Conservation (phyloP, 1,284 basidiomycete species). For the Anthracocystis panici-leucophaei region DNA sequence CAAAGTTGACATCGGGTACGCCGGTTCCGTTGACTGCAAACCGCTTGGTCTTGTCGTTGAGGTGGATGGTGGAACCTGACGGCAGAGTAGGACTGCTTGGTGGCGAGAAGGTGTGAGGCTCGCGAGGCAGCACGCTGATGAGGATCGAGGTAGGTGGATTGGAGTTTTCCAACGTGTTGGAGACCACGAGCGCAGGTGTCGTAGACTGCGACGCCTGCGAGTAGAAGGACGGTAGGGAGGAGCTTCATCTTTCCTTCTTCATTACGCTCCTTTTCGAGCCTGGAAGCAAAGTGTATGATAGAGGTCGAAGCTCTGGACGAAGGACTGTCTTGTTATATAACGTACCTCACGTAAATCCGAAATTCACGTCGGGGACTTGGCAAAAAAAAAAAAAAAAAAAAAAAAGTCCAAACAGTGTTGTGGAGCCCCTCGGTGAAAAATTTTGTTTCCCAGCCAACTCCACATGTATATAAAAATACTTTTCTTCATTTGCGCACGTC, state of each 20-base stretch:
- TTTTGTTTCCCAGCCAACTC: too few relatives aligned
- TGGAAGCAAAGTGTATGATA: neutral
- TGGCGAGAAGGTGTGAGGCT: constrained; percentile 17
- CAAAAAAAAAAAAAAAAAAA: too few relatives aligned
- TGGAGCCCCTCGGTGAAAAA: too few relatives aligned
- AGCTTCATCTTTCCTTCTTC: constrained; percentile 24
- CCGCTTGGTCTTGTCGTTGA: constrained; percentile 37
- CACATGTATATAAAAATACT: too few relatives aligned
- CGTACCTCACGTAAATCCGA: too few relatives aligned
- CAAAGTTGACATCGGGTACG: constrained; percentile 55
- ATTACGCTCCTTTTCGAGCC: neutral
- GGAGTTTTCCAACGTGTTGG: constrained; percentile 41
- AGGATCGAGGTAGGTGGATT: constrained; percentile 29
- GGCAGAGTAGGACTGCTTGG: constrained; percentile 18
- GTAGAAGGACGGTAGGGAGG: constrained; percentile 21
- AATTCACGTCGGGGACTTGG: too few relatives aligned
- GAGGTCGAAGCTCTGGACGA: neutral
- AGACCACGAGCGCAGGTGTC: constrained; percentile 39
- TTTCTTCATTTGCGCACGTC: too few relatives aligned
- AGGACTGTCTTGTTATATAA: neutral
- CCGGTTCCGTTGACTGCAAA: constrained; percentile 42
- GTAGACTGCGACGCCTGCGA: constrained; percentile 29
- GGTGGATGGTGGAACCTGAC: constrained; percentile 23
- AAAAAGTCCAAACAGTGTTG: too few relatives aligned
- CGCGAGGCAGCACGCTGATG: constrained; percentile 34